These are phyloP conservation scores for Podochytrium sp. DNA, from an alignment of 192 early-diverging fungal genomes.

Conservation along the genomic window DNA sequence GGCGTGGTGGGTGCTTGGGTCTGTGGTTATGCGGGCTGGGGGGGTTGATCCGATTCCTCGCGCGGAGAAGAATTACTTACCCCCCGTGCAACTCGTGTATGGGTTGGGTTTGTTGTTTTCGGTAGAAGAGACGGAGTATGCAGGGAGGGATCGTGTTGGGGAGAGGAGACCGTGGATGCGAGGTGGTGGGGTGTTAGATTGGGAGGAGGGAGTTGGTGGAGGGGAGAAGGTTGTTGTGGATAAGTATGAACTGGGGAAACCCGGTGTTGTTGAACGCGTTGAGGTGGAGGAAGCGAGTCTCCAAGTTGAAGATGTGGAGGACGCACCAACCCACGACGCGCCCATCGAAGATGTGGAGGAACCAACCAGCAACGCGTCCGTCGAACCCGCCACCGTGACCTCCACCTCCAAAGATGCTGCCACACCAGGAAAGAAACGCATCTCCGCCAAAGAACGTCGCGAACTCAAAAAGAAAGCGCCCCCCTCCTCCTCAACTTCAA, in stretches of 20 bases:
- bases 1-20: conserved; percentile 91
- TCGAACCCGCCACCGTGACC: not conserved
- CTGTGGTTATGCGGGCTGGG: conserved; percentile 87
- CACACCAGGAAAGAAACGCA: conserved; percentile 28
- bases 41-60: conserved; percentile 32
- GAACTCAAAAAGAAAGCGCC: conserved; percentile 76
- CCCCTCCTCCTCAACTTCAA: too few relatives aligned
- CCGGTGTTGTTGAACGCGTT: not conserved
- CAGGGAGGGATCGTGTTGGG: conserved; percentile 75
- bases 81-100: conserved; percentile 90
- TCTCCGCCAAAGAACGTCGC: conserved; percentile 88
- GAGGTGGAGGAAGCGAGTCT: not conserved
- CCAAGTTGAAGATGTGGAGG: not conserved
- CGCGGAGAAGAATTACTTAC: conserved; percentile 85
- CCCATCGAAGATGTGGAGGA: not conserved
- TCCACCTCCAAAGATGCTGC: not conserved
- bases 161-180: conserved; percentile 63
- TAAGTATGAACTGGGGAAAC: conserved; percentile 20
- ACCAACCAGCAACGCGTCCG: not conserved
- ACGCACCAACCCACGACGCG: not conserved
- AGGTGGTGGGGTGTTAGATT: conserved; percentile 36
- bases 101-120: conserved; percentile 95
- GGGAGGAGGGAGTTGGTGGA: conserved; percentile 9
- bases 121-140: conserved; percentile 76
- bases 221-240: conserved; percentile 29